Base-by-base conservation (phyloP, 768 basidiomycete genomes). In the Rhizopogon salebrosus region DNA sequence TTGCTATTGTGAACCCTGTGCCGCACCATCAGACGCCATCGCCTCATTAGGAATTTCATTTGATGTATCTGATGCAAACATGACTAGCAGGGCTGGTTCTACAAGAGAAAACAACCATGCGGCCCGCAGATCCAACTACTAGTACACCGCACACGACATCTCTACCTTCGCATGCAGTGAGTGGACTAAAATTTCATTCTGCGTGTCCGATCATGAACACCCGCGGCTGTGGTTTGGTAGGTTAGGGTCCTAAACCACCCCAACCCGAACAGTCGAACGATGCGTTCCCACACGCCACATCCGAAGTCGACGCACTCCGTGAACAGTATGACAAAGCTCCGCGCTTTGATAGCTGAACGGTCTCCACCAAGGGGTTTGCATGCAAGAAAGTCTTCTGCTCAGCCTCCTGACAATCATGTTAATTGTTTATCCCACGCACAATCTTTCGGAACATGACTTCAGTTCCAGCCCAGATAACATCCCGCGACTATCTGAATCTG, bases 251-350 rank as follows among this genome's bases (percentile, higher is more conserved):
- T 6, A 50, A 27, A 7, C 60, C 57, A 0, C 56, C 70, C 41
- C 63, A 60, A 4, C 57, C 70, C 9, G 58, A 64, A 10, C 54
- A 68, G 5, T 9, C 68, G 52, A 64, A 66, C 11, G 31, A 49
- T 13, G 66, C 62, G 1, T 59, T 68, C 26, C 54, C 52, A 11
- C 51, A 37, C 41, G 64, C 64, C 1, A 59, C 57, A 1, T 57
- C 59, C 16, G 68, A 68, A 48, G 62, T 70, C 11, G 40, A 35
- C 26, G 38, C 58, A 7, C 66, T 68, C 22, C 66, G 62, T 13
- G 57, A 45, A 24, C 54, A 54, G 51, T 68, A 68, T 41, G 66
- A 66, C n/a, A 8, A 50, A 54, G n/a, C 64, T 68, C 3, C 57
- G 51, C 6, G 37, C 40, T 1, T 27, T 60, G 23, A 56, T 70